Evolutionary conservation across 345 rosid genomes (phyloP).

Genomic region (Laguncularia racemosa): DNA sequence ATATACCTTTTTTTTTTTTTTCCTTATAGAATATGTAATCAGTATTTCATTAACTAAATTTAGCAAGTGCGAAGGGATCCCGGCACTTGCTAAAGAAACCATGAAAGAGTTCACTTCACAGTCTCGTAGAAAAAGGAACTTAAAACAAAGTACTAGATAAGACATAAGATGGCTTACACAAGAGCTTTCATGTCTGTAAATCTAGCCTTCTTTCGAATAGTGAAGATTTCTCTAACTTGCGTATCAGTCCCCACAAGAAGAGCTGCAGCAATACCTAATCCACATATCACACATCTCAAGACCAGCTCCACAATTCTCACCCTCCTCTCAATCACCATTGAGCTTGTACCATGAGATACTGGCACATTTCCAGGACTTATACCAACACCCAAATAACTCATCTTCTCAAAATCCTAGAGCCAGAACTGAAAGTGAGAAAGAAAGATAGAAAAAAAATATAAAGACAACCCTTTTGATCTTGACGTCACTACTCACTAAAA

Average conservation of each 20-base stretch:
- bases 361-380: conserved; percentile 61
- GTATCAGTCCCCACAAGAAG: conserved; percentile 65
- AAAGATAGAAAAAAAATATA: background rate
- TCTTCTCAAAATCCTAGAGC: conserved; percentile 10
- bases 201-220: conserved; percentile 60
- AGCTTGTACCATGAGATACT: conserved; percentile 36
- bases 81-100: background rate
- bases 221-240: conserved; percentile 65
- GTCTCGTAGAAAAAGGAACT: background rate
- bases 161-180: conserved; percentile 41
- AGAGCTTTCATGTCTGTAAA: conserved; percentile 93
- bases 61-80: too few relatives aligned
- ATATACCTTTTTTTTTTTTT: too few relatives aligned
- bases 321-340: conserved; percentile 59
- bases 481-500: too few relatives aligned
- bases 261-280: conserved; percentile 45
- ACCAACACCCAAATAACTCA: conserved; percentile 59
- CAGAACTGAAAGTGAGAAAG: background rate
- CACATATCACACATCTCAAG: conserved; percentile 61
- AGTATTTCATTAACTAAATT: too few relatives aligned
- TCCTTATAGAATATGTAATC: too few relatives aligned
- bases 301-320: conserved; percentile 65
- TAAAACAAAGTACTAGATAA: background rate
- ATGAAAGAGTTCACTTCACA: background rate
- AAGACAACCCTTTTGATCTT: background rate